phyloP scores from a whole-genome alignment of 345 rosid species.

The Bruguiera parviflora region DNA sequence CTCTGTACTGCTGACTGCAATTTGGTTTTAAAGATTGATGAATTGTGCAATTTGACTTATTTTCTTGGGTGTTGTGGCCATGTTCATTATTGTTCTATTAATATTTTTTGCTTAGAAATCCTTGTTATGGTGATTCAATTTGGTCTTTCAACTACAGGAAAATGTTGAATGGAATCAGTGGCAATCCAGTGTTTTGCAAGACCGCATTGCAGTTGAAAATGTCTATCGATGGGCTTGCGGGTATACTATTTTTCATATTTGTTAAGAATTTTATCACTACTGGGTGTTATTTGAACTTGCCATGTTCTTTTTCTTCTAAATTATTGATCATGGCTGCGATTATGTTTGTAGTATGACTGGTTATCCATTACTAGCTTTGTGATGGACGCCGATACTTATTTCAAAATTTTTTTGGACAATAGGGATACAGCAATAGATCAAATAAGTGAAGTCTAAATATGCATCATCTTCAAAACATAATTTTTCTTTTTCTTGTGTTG shows the following conservation, averaged over 20 bases:
- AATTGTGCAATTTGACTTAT: too few relatives aligned
- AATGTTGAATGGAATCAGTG: conserved; percentile 80
- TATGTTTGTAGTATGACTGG: too few relatives aligned
- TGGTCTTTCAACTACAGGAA: conserved; percentile 45
- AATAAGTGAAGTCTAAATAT: too few relatives aligned
- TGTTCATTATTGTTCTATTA: neutral
- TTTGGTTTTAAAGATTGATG: too few relatives aligned
- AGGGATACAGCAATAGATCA: too few relatives aligned
- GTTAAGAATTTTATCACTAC: conserved; percentile 7
- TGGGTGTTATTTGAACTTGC: neutral
- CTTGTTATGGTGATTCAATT: conserved; percentile 10
- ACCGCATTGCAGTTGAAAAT: conserved; percentile 86
- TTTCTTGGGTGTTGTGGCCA: neutral
- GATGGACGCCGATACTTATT: too few relatives aligned
- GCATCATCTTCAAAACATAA: too few relatives aligned
- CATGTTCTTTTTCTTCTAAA: neutral
- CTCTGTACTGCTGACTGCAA: too few relatives aligned
- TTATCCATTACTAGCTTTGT: too few relatives aligned
- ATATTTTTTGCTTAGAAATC: neutral
- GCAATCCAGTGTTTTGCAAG: conserved; percentile 71
- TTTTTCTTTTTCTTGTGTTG: too few relatives aligned
- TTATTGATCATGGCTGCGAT: neutral
- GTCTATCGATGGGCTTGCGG: conserved; percentile 95
- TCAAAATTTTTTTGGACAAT: too few relatives aligned
- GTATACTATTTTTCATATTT: conserved; percentile 40